A percentile compares a stretch with the other conserved stretches of the same genome.
Conservation (phyloP, 2,329 filamentous ascomycete genomes). For the Claviceps purpurea region DNA sequence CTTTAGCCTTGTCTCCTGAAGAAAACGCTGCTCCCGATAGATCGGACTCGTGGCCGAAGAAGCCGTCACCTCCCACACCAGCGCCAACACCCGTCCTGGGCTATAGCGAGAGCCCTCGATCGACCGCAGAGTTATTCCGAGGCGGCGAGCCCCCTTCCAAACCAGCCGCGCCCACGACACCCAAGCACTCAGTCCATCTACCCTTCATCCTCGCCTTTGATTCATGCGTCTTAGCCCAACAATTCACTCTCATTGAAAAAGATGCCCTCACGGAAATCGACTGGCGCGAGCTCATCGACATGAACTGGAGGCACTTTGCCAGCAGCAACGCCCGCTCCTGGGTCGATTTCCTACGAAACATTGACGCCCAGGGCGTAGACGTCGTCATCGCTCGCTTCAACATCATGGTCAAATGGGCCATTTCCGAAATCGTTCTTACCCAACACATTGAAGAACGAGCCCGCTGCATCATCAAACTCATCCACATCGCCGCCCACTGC, state of each 20-base stretch:
- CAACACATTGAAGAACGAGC: constrained; percentile 59
- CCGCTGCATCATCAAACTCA: constrained; percentile 64
- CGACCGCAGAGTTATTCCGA: constrained; percentile 13
- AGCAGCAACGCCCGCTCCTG: constrained; percentile 57
- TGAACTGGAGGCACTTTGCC: constrained; percentile 63
- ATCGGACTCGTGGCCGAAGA: constrained; percentile 4
- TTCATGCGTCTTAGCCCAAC: constrained; percentile 64
- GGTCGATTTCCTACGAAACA: constrained; percentile 66
- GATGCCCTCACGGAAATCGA: constrained; percentile 77
- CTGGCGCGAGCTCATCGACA: constrained; percentile 76
- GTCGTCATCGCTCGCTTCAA: constrained; percentile 80
- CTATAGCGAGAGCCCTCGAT: constrained; percentile 16
- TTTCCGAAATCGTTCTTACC: constrained; percentile 68
- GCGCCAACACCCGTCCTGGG: constrained; percentile 33
- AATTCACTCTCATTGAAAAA: constrained; percentile 77
- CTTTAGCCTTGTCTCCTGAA: constrained; percentile 17
- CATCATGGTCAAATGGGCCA: constrained; percentile 75
- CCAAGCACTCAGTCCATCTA: constrained; percentile 45
- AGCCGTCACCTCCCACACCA: constrained; percentile 27
- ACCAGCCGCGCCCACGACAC: constrained; percentile 15
- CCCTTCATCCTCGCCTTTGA: constrained; percentile 75
- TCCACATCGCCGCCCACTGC: constrained; percentile 68
- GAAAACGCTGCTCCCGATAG: not conserved
- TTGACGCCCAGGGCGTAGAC: constrained; percentile 63
- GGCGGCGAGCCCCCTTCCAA: constrained; percentile 23